These are phyloP conservation scores for Salvia sclarea DNA, from an alignment of 305 asterid genomes.

Conservation along the genomic window DNA sequence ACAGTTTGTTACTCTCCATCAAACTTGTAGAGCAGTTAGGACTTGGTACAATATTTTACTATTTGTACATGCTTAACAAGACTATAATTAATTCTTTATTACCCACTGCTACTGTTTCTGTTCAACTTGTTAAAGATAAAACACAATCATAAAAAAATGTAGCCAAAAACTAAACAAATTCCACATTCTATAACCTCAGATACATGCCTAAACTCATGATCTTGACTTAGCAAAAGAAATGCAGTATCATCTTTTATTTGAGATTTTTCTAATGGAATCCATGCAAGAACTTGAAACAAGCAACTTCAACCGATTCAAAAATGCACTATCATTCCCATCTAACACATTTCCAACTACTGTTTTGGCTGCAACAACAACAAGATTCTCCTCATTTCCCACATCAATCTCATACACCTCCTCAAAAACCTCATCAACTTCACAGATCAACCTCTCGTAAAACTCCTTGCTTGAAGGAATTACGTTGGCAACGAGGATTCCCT, in stretches of 20 bases:
- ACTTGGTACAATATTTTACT: too few species aligned
- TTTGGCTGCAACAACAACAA: conserved; percentile 65
- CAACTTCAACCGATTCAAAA: conserved; percentile 49
- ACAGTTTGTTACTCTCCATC: too few species aligned
- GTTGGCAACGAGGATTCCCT: conserved; percentile 59
- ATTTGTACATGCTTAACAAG: too few species aligned
- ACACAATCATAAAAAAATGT: too few species aligned
- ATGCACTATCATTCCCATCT: conserved; percentile 27
- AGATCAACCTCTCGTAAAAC: conserved; percentile 44
- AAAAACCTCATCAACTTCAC: conserved; percentile 49
- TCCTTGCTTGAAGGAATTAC: conserved; percentile 50
- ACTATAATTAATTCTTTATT: too few species aligned
- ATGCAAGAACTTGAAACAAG: conserved; percentile 46
- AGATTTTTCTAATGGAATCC: conserved; percentile 49
- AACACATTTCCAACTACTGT: conserved; percentile 32
- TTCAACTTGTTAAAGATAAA: too few species aligned
- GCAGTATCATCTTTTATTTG: conserved; percentile 21
- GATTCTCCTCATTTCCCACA: conserved; percentile 76
- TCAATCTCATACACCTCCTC: conserved; percentile 67
- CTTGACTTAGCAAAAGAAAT: background rate
- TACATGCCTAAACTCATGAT: background rate
- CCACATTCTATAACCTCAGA: background rate
- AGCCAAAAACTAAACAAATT: background rate
- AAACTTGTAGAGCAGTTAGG: too few species aligned
- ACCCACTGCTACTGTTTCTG: too few species aligned